Evolutionary conservation across 2,329 filamentous ascomycete genomes (phyloP).

Genomic region (Neospermospora avenae): DNA sequence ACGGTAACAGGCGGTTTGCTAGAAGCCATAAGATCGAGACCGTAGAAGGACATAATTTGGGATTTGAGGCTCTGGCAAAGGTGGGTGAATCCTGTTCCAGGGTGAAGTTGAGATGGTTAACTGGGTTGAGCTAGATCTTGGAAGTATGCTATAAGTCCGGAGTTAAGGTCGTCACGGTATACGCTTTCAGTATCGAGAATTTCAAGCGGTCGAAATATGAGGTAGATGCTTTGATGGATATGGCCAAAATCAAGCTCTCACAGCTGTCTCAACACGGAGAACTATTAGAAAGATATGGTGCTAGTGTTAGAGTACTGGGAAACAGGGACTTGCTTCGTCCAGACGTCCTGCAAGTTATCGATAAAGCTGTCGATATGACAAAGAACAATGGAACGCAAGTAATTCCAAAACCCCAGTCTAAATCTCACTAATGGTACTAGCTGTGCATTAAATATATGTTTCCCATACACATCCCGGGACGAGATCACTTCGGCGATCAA

Average conservation of each 20-base stretch:
- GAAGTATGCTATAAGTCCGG: slow-evolving; percentile 98
- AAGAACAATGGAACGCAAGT: slow-evolving; percentile 76
- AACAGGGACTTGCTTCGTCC: slow-evolving; percentile 78
- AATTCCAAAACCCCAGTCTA: background rate
- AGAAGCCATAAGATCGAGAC: slow-evolving; percentile 90
- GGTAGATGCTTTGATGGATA: slow-evolving; percentile 94
- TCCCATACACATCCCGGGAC: slow-evolving; percentile 93
- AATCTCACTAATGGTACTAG: slow-evolving; percentile 34
- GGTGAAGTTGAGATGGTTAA: slow-evolving; percentile 16
- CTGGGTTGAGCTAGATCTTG: slow-evolving; percentile 59
- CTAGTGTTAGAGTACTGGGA: slow-evolving; percentile 79
- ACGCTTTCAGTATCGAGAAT: slow-evolving; percentile 98
- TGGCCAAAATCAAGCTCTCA: slow-evolving; percentile 91
- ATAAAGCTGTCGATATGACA: slow-evolving; percentile 82
- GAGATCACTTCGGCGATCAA: slow-evolving; percentile 91
- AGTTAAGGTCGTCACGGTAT: slow-evolving; percentile 94
- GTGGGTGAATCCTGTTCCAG: slow-evolving; percentile 44
- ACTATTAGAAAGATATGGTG: slow-evolving; percentile 87
- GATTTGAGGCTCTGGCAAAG: slow-evolving; percentile 89
- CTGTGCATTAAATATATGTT: slow-evolving; percentile 86
- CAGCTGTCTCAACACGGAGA: slow-evolving; percentile 93
- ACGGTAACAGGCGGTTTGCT: slow-evolving; percentile 93
- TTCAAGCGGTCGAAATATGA: slow-evolving; percentile 97
- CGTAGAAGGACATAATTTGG: slow-evolving; percentile 90
- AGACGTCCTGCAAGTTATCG: slow-evolving; percentile 85